A percentile compares a stretch with the other conserved stretches of the same genome.
These are phyloP conservation scores for Acmispon strigosus DNA, from an alignment of 306 rosid genomes.

Conservation along the genomic window DNA sequence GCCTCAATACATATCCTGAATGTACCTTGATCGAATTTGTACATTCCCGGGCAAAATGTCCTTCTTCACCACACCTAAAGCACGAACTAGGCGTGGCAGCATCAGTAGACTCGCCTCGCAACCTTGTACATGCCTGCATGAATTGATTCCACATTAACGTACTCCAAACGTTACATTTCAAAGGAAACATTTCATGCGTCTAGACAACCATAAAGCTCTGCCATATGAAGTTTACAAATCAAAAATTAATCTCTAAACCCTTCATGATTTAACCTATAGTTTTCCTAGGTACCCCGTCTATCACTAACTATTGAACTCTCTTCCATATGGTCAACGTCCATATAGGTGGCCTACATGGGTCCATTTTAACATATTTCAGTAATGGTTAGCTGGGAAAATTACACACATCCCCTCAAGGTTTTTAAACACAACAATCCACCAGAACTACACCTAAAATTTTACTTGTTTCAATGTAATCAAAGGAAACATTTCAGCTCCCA, in stretches of 20 bases:
- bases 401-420: neutral
- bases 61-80: constrained; percentile 72
- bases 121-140: constrained; percentile 57
- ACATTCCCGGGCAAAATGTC: constrained; percentile 96
- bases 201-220: no score
- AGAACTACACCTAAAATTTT: neutral
- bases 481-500: neutral
- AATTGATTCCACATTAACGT: neutral
- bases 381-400: neutral
- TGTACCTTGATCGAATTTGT: constrained; percentile 40
- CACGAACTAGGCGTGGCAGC: constrained; percentile 52
- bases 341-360: neutral
- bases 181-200: neutral
- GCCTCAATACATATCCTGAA: neutral
- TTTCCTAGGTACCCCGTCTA: no score
- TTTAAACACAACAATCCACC: neutral
- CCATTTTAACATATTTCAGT: neutral
- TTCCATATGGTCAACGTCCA: no score
- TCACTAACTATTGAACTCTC: no score
- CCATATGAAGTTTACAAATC: no score
- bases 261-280: no score
- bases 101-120: constrained; percentile 40
- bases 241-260: no score
- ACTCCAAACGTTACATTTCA: neutral
- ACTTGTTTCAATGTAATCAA: neutral